These are phyloP conservation scores for Sporothrix protearum DNA, from an alignment of 2,329 filamentous ascomycete species.

Conservation along the genomic window DNA sequence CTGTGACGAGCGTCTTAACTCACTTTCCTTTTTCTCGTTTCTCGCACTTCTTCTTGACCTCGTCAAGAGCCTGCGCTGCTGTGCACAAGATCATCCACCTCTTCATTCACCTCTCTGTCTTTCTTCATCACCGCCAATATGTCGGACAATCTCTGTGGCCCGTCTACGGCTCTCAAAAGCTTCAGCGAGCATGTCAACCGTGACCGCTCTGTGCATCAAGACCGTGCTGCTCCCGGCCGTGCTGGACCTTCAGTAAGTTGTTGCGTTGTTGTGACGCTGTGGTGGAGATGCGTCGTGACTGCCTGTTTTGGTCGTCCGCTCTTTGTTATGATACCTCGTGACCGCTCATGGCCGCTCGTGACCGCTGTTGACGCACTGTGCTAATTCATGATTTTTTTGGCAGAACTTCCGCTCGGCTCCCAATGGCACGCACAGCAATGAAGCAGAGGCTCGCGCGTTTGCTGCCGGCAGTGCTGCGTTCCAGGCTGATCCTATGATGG, in stretches of 20 bases:
- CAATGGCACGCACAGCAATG: slow-evolving; percentile 10
- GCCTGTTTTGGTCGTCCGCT: not conserved
- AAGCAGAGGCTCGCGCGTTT: slow-evolving; percentile 27
- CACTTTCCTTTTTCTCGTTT: not conserved
- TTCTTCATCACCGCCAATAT: slow-evolving; percentile 32
- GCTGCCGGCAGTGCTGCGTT: slow-evolving; percentile 7
- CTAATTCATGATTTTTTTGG: not conserved
- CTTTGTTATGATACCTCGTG: not conserved
- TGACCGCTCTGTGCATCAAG: slow-evolving; percentile 70
- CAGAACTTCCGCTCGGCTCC: slow-evolving; percentile 28
- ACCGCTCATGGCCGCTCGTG: not conserved
- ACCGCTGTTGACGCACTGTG: not conserved
- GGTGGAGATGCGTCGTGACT: not conserved
- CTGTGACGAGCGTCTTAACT: not conserved
- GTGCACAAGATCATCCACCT: too few relatives aligned
- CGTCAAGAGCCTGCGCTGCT: not conserved
- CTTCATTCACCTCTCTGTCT: not conserved
- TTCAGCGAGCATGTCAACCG: slow-evolving; percentile 66
- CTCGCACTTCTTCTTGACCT: not conserved
- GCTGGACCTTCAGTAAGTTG: slow-evolving; percentile 29
- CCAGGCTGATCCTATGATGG: slow-evolving; percentile 16
- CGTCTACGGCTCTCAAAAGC: slow-evolving; percentile 66
- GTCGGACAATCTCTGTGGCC: slow-evolving; percentile 59
- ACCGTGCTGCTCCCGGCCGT: slow-evolving; percentile 48
- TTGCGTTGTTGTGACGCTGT: not conserved